Percentiles rank a stretch among this genome's conserved stretches.
Conservation (phyloP, 2,329 filamentous ascomycete species). For the Sarocladiaceae sp. region DNA sequence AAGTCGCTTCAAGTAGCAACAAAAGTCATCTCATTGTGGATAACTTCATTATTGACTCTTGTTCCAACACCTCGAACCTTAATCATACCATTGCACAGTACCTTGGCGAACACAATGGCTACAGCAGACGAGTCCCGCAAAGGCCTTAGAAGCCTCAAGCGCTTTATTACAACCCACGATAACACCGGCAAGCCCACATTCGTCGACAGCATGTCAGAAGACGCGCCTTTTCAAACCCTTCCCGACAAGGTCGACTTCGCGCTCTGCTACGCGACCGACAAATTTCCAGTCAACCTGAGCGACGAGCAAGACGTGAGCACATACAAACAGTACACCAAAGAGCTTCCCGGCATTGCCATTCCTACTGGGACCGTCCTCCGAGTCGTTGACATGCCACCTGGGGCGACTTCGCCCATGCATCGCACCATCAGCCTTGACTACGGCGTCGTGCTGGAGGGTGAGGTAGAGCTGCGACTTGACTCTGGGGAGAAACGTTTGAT, state of each 20-base stretch:
- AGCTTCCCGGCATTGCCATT: slow-evolving; percentile 23
- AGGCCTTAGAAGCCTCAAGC: slow-evolving; percentile 1
- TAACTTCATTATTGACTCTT: too few species aligned
- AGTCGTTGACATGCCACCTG: slow-evolving; percentile 43
- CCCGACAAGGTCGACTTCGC: slow-evolving; percentile 38
- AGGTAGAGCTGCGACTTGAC: slow-evolving; percentile 49
- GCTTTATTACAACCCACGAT: background rate
- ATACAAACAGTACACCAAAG: background rate
- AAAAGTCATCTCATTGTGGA: too few species aligned
- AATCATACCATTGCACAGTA: too few species aligned
- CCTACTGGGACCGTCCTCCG: slow-evolving; percentile 38
- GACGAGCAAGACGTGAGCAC: background rate
- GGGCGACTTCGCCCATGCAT: slow-evolving; percentile 23
- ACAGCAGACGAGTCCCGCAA: background rate
- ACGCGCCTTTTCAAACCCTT: background rate
- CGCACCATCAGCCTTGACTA: slow-evolving; percentile 53
- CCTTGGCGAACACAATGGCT: background rate
- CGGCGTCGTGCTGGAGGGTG: slow-evolving; percentile 50
- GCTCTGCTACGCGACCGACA: slow-evolving; percentile 23
- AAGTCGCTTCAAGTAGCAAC: too few species aligned
- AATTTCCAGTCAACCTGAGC: background rate
- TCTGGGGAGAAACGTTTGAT: slow-evolving; percentile 41
- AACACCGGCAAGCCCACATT: background rate
- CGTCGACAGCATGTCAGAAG: background rate
- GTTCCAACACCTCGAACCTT: too few species aligned